phyloP scores from a whole-genome alignment of 2,329 filamentous ascomycete species.

The Alternaria dauci region DNA sequence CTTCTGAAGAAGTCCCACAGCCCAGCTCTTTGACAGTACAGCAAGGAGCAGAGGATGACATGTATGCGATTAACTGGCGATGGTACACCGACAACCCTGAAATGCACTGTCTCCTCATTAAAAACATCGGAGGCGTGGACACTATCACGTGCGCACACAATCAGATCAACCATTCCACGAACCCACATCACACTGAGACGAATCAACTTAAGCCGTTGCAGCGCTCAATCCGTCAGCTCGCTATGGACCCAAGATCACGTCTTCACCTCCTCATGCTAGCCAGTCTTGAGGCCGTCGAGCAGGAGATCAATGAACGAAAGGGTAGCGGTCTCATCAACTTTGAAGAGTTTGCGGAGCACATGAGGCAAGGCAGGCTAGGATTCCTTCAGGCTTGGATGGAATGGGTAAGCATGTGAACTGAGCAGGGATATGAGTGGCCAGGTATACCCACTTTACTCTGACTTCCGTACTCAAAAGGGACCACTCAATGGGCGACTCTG shows the following conservation, averaged over 20 bases:
- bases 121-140: conserved; percentile 3
- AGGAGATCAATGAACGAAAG: conserved; percentile 73
- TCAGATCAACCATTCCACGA: conserved; percentile 15
- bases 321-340: conserved; percentile 81
- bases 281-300: conserved; percentile 70
- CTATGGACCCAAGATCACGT: conserved; percentile 25
- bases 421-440: neutral
- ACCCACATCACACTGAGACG: conserved; percentile 23
- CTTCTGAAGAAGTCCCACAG: neutral
- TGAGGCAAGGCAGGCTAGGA: conserved; percentile 69
- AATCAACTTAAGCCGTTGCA: conserved; percentile 24
- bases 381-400: conserved; percentile 94
- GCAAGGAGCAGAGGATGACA: neutral
- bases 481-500: neutral
- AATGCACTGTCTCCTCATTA: conserved; percentile 22
- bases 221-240: conserved; percentile 30
- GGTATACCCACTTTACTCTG: neutral
- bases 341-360: conserved; percentile 79
- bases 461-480: neutral
- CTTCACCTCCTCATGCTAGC: conserved; percentile 52
- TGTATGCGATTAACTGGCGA: conserved; percentile 6
- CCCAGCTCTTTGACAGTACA: neutral
- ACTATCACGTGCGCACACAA: neutral
- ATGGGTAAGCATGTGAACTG: conserved; percentile 60
- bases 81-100: conserved; percentile 28